phyloP scores from a whole-genome alignment of 768 basidiomycete genomes.

The Obba rivulosa region DNA sequence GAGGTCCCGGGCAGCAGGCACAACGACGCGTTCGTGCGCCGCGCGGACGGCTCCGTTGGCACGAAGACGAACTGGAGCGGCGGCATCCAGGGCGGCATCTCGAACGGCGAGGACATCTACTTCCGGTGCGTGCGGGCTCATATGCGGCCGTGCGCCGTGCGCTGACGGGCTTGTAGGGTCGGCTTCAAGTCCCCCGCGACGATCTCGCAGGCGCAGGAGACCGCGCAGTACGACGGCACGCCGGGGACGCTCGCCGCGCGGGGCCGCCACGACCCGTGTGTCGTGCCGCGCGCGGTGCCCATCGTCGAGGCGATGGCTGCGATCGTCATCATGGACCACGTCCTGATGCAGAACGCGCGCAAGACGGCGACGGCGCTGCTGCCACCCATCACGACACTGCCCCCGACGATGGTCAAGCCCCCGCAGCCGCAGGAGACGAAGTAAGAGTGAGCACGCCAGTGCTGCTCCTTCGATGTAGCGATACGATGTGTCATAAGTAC shows the following conservation, averaged over 20 bases:
- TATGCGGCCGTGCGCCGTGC: background rate
- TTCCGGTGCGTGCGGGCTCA: conserved; percentile 61
- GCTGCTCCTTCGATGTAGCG: too few relatives aligned
- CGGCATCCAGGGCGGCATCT: conserved; percentile 95
- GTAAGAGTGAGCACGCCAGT: too few relatives aligned
- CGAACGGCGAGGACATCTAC: conserved; percentile 96
- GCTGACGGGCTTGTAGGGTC: conserved; percentile 43
- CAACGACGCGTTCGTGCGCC: conserved; percentile 81
- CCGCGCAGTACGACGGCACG: conserved; percentile 92
- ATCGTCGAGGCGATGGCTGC: conserved; percentile 99
- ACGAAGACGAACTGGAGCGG: conserved; percentile 95
- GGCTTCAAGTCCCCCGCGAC: conserved; percentile 99
- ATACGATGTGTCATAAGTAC: too few relatives aligned
- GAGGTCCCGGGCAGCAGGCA: conserved; percentile 90
- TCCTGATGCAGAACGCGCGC: conserved; percentile 86
- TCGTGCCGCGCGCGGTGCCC: conserved; percentile 93
- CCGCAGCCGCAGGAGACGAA: background rate
- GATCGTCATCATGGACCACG: conserved; percentile 90
- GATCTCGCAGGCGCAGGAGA: conserved; percentile 86
- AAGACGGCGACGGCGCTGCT: conserved; percentile 67
- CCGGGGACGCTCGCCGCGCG: conserved; percentile 83
- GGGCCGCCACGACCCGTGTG: conserved; percentile 95
- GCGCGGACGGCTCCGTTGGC: conserved; percentile 64
- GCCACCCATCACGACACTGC: conserved; percentile 84
- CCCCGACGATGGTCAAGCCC: conserved; percentile 85